These are phyloP conservation scores for Colletotrichum sansevieriae DNA, from an alignment of 2,329 filamentous ascomycete genomes.

Conservation along the genomic window DNA sequence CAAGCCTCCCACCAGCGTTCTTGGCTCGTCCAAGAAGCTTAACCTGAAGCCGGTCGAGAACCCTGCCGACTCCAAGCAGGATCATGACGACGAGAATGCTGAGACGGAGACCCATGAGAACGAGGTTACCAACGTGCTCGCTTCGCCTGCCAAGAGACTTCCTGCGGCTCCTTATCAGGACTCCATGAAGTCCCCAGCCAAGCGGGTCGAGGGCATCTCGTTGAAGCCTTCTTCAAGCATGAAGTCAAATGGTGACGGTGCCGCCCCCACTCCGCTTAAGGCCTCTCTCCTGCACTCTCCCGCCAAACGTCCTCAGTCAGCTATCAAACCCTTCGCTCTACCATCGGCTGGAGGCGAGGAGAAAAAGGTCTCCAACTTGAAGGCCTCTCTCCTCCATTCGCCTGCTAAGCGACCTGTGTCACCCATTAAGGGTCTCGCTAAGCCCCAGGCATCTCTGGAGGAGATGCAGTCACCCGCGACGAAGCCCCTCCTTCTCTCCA, in stretches of 20 bases:
- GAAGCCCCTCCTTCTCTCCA: slow-evolving; percentile 53
- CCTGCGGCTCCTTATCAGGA: slow-evolving; percentile 67
- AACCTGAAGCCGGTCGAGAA: slow-evolving; percentile 47
- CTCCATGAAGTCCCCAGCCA: slow-evolving; percentile 68
- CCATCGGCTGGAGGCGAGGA: slow-evolving; percentile 46
- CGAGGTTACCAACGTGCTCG: slow-evolving; percentile 54
- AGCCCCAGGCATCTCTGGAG: slow-evolving; percentile 42
- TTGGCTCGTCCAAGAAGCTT: slow-evolving; percentile 50
- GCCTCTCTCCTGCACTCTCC: slow-evolving; percentile 61
- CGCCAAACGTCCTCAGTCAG: slow-evolving; percentile 63
- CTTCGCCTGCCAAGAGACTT: slow-evolving; percentile 68
- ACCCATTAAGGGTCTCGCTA: slow-evolving; percentile 55
- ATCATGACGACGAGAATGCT: slow-evolving; percentile 43
- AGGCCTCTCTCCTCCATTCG: slow-evolving; percentile 64
- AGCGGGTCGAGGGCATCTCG: slow-evolving; percentile 60
- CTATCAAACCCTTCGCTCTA: slow-evolving; percentile 55
- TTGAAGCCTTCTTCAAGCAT: slow-evolving; percentile 49
- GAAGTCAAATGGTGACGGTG: slow-evolving; percentile 43
- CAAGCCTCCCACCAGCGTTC: slow-evolving; percentile 58
- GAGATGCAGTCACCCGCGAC: slow-evolving; percentile 50
- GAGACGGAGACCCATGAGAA: slow-evolving; percentile 37
- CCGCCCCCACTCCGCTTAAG: slow-evolving; percentile 53
- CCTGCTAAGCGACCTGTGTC: slow-evolving; percentile 64
- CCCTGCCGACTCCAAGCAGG: slow-evolving; percentile 32
- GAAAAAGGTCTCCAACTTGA: slow-evolving; percentile 56